A percentile compares a stretch with the other conserved stretches of the same genome.
Conservation (phyloP, 2,329 filamentous ascomycete species). For the Aspergillus tubingensis region DNA sequence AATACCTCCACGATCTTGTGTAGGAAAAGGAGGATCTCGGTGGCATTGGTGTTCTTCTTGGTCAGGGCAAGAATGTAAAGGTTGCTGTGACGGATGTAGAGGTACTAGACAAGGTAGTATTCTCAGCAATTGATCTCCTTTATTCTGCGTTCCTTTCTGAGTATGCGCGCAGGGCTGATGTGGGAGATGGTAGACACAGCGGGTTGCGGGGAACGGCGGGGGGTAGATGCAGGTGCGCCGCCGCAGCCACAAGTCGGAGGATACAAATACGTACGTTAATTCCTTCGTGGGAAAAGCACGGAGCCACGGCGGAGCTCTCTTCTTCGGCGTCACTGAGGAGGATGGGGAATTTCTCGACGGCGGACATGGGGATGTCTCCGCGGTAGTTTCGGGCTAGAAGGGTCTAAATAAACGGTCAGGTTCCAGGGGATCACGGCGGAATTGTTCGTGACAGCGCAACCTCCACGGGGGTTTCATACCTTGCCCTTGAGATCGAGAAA, state of each 20-base stretch:
- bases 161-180: not conserved
- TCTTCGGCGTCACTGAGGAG: conserved; percentile 98
- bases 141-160: not conserved
- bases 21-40: conserved; percentile 96
- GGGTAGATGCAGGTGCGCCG: conserved; percentile 12
- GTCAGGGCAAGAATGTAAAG: conserved; percentile 96
- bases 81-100: conserved; percentile 99
- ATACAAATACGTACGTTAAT: conserved; percentile 73
- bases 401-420: conserved; percentile 62
- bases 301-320: conserved; percentile 94
- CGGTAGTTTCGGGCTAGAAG: conserved; percentile 97
- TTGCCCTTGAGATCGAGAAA: conserved; percentile 99
- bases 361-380: conserved; percentile 98
- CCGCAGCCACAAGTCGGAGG: conserved; percentile 3
- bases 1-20: conserved; percentile 99
- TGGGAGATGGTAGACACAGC: not conserved
- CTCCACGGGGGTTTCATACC: conserved; percentile 55
- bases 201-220: conserved; percentile 22
- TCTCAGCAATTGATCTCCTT: conserved; percentile 7
- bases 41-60: conserved; percentile 98
- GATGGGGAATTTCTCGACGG: conserved; percentile 95
- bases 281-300: conserved; percentile 97
- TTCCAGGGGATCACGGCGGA: conserved; percentile 8
- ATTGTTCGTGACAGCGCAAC: conserved; percentile 1
- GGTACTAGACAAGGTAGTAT: conserved; percentile 64